Conservation (phyloP, 2,329 filamentous ascomycete species). For the Cordyceps militaris region DNA sequence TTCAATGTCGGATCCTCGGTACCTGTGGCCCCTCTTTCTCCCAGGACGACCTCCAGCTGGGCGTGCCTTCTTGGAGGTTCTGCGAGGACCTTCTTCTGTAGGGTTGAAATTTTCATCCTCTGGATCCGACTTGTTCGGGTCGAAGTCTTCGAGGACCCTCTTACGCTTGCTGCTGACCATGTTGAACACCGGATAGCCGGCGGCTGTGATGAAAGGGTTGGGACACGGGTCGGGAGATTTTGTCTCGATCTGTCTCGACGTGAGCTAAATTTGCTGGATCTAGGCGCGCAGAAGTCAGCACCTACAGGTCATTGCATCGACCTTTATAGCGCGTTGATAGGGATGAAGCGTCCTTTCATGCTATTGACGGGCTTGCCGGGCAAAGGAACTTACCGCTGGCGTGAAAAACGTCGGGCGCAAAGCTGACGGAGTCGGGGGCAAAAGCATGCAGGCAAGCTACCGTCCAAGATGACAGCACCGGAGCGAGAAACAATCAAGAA, state of each 20-base stretch:
- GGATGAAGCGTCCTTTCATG: background rate
- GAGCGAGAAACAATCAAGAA: conserved; percentile 1
- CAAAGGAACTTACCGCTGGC: background rate
- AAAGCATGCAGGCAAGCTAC: conserved; percentile 2
- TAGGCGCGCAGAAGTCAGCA: background rate
- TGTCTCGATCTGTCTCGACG: background rate
- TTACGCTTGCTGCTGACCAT: conserved; percentile 43
- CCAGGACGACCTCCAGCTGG: conserved; percentile 27
- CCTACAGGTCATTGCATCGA: background rate
- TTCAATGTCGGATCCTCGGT: conserved; percentile 56
- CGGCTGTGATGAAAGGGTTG: background rate
- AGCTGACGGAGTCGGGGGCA: background rate
- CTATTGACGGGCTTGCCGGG: background rate
- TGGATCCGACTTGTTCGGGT: conserved; percentile 60
- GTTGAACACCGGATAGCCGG: background rate
- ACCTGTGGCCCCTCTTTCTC: conserved; percentile 35
- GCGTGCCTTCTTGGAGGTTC: conserved; percentile 36
- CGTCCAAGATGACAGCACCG: background rate
- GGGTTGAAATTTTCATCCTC: conserved; percentile 62
- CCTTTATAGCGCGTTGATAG: background rate
- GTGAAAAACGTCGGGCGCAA: conserved; percentile 3
- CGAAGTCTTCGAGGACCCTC: conserved; percentile 51
- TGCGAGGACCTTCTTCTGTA: conserved; percentile 35
- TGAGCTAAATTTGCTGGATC: background rate
- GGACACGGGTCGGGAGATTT: background rate